Percentiles rank a stretch among this genome's conserved stretches.
Conservation (phyloP, 495 filamentous ascomycete species). For the Aspergillus nanangensis region DNA sequence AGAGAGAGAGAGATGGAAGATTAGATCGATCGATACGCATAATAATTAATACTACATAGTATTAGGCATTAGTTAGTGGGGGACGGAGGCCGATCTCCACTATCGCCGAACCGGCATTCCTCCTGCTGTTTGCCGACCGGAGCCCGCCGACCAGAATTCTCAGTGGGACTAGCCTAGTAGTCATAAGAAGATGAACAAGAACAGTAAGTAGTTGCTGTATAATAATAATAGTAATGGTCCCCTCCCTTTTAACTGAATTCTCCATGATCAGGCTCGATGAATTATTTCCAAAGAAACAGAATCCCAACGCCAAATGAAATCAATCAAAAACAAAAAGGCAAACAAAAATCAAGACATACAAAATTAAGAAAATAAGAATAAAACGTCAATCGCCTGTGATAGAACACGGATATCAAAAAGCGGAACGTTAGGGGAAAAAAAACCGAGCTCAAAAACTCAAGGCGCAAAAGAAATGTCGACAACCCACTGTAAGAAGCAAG, state of each 20-base stretch:
- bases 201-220: background rate
- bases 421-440: conserved; percentile 12
- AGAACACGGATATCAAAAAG: conserved; percentile 39
- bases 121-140: no score
- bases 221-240: background rate
- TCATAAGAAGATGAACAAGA: no score
- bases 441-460: conserved; percentile 15
- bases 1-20: background rate
- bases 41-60: no score
- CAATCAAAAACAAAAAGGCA: background rate
- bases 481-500: conserved; percentile 21
- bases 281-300: background rate
- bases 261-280: no score
- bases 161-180: no score
- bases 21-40: no score
- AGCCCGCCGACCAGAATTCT: no score
- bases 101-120: no score
- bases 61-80: no score
- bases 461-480: conserved; percentile 1
- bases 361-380: conserved; percentile 24
- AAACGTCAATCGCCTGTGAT: conserved; percentile 30
- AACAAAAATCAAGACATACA: background rate
- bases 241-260: no score
- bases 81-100: no score
- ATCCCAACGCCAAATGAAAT: background rate